Percentiles rank a stretch among this genome's conserved stretches.
These are phyloP conservation scores for Kodamaea plutei DNA, from an alignment of 1,139 yeast genomes.

Conservation along the genomic window DNA sequence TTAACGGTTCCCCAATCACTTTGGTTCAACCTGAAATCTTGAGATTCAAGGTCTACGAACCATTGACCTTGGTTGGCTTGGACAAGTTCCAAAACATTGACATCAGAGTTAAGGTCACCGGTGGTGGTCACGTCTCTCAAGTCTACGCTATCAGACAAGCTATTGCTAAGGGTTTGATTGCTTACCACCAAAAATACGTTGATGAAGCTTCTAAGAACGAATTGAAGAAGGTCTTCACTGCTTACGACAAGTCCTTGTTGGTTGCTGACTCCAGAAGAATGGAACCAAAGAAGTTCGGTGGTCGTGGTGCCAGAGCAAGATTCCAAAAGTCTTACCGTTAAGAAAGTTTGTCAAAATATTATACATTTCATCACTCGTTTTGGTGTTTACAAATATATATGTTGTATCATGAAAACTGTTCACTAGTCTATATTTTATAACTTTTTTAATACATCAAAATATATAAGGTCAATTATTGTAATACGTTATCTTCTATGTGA, in stretches of 20 bases:
- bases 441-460: conserved; percentile 12
- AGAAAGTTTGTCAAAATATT: conserved; percentile 15
- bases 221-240: conserved; percentile 94
- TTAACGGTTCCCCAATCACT: conserved; percentile 98
- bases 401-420: conserved; percentile 11
- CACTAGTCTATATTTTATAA: conserved; percentile 13
- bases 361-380: conserved; percentile 8
- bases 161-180: conserved; percentile 98
- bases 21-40: conserved; percentile 98
- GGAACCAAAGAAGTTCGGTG: conserved; percentile 99
- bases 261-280: conserved; percentile 99
- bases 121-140: conserved; percentile 99
- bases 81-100: conserved; percentile 98
- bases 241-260: conserved; percentile 98
- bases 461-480: not conserved
- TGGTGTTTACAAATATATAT: conserved; percentile 6
- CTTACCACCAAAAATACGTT: conserved; percentile 98
- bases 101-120: conserved; percentile 98
- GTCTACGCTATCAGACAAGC: conserved; percentile 99
- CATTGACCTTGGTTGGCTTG: conserved; percentile 95
- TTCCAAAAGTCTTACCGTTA: conserved; percentile 99
- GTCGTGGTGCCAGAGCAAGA: conserved; percentile 99
- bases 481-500: not conserved
- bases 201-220: conserved; percentile 99
- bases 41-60: conserved; percentile 99